phyloP scores from a whole-genome alignment of 345 rosid species.

The Linum tenue region DNA sequence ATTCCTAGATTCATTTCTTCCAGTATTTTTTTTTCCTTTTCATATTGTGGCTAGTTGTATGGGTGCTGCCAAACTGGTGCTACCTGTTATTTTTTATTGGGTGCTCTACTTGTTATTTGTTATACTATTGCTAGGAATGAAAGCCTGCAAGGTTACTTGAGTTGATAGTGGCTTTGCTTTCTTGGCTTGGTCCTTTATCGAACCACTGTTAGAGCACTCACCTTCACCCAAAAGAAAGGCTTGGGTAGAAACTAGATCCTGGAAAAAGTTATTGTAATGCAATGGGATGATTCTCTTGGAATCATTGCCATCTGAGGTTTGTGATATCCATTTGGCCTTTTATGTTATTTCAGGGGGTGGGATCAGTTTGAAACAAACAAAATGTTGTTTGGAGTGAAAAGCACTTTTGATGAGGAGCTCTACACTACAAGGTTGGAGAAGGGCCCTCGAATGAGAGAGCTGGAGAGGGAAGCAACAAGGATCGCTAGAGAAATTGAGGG shows the following conservation, averaged over 20 bases:
- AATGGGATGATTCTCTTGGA: not conserved
- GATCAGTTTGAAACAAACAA: constrained; percentile 78
- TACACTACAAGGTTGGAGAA: constrained; percentile 79
- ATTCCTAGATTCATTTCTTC: constrained; percentile 13
- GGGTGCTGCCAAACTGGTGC: too few species aligned
- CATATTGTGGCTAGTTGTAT: not conserved
- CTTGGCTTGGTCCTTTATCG: too few species aligned
- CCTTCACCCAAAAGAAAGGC: too few species aligned
- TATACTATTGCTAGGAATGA: too few species aligned
- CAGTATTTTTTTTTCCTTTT: constrained; percentile 5
- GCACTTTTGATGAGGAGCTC: constrained; percentile 81
- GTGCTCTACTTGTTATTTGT: not conserved
- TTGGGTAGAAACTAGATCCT: not conserved
- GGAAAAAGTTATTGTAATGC: not conserved
- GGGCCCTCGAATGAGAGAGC: constrained; percentile 47
- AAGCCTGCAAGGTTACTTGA: too few species aligned
- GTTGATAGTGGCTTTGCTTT: too few species aligned
- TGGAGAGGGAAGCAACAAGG: constrained; percentile 70
- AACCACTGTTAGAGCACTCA: too few species aligned
- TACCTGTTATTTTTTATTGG: too few species aligned
- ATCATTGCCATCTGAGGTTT: not conserved
- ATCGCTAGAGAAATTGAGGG: constrained; percentile 93
- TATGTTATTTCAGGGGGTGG: constrained; percentile 44
- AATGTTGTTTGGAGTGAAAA: constrained; percentile 72
- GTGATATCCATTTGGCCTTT: not conserved